Percentiles rank a stretch among this genome's conserved stretches.
phyloP scores from a whole-genome alignment of 306 rosid genomes.

The Acacia confusa region DNA sequence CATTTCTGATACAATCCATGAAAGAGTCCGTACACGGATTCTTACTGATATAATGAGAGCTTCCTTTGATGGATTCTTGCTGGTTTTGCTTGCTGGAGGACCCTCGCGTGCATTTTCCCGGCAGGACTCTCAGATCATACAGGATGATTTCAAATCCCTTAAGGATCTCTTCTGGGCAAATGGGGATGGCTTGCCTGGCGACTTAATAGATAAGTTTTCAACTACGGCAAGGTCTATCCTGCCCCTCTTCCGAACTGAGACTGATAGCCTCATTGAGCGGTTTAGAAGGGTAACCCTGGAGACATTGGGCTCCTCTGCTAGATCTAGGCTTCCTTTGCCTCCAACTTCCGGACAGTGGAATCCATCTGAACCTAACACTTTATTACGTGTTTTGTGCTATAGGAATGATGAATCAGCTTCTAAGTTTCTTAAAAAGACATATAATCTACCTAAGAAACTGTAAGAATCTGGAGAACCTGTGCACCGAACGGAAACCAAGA shows the following conservation, averaged over 20 bases:
- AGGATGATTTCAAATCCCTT: constrained; percentile 79
- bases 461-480: constrained; percentile 35
- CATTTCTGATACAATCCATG: constrained; percentile 72
- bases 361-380: constrained; percentile 88
- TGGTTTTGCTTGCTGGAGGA: constrained; percentile 97
- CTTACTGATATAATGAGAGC: constrained; percentile 93
- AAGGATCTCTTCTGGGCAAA: constrained; percentile 90
- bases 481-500: constrained; percentile 31
- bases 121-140: constrained; percentile 83
- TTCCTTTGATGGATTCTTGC: constrained; percentile 90
- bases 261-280: constrained; percentile 76
- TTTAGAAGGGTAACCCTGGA: constrained; percentile 73
- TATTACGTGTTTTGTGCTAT: constrained; percentile 84
- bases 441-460: constrained; percentile 90
- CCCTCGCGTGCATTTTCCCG: constrained; percentile 81
- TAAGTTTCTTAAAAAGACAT: constrained; percentile 82
- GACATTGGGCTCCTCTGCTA: constrained; percentile 74
- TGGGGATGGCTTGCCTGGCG: constrained; percentile 94
- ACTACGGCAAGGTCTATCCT: constrained; percentile 67
- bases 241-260: constrained; percentile 81
- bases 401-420: constrained; percentile 86
- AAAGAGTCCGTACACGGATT: constrained; percentile 79
- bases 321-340: constrained; percentile 91
- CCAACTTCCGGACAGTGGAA: constrained; percentile 96
- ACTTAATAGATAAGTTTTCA: constrained; percentile 78